Base-by-base conservation (phyloP, 345 rosid genomes). In the Populus pruinosa region DNA sequence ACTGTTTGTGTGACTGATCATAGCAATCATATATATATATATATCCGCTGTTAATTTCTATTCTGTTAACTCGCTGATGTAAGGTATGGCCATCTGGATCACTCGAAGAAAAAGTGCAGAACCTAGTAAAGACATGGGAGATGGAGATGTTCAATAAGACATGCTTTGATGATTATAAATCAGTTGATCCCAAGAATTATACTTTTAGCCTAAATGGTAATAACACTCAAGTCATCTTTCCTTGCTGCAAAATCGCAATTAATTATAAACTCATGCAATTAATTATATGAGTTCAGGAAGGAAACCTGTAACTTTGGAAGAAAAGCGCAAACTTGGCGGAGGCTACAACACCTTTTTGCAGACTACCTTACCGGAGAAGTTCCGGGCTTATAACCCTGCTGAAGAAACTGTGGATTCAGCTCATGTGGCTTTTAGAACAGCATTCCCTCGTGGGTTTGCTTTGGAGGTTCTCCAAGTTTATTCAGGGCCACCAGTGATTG, bases 71-170 rank as follows among this genome's bases (percentile, higher is more conserved):
- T 56, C 61, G 31, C 9, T 38, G 56, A 25, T 50, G 21, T 18
- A 72, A 89, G 94, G 67, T 87, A 47, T 91, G 92, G 94, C 85
- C 91, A 31, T 53, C 88, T 0, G 91, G 90, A 23, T 91, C 94
- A 11, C 80, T 89, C 13, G 91, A 87, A 75, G 90, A 91, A 71
- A 81, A 84, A 71, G 89, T 91, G 13, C 94, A 91, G 78, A 87
- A 91, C 80, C 89, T 89, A 17, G 81, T 91, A 20, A 89, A 89
- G 86, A 87, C 92, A 53, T 91, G 90, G 92, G 92, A 91, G 70
- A 91, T 89, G 92, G 92, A 91, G 64, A 49, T 89, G 73, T 87
- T 91, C 71, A 76, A 87, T 76, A 91, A 91, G 59, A 70, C 78
- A 18, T 18, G 43, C 70, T 73, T 73, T 73, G 76, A 78, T 20